Evolutionary conservation across 1,139 yeast species (phyloP).

Genomic region (Suhomyces kunorum): DNA sequence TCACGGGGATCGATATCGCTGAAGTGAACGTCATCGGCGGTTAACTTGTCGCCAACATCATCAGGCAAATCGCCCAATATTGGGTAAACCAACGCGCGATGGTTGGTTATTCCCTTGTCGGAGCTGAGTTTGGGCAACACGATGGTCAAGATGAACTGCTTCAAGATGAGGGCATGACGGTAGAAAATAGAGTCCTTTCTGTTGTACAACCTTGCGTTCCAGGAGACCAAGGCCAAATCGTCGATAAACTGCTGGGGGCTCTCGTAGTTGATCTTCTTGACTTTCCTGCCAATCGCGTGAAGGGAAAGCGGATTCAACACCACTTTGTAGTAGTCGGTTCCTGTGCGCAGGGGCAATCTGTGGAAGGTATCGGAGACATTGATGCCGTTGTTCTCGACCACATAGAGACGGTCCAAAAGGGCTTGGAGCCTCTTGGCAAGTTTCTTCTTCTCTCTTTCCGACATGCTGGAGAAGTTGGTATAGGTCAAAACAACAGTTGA

Average conservation of each 20-base stretch:
- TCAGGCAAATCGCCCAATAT: slow-evolving; percentile 74
- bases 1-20: slow-evolving; percentile 11
- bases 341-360: slow-evolving; percentile 53
- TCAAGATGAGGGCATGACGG: slow-evolving; percentile 70
- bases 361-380: slow-evolving; percentile 52
- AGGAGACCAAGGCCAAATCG: slow-evolving; percentile 79
- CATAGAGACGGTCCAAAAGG: slow-evolving; percentile 45
- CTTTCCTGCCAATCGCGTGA: slow-evolving; percentile 41
- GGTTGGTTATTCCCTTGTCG: slow-evolving; percentile 44
- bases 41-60: slow-evolving; percentile 33
- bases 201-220: slow-evolving; percentile 88
- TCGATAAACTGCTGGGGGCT: slow-evolving; percentile 67
- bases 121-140: slow-evolving; percentile 55
- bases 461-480: slow-evolving; percentile 19
- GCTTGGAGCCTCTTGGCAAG: slow-evolving; percentile 41
- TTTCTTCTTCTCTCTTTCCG: slow-evolving; percentile 44
- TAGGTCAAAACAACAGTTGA: slow-evolving; percentile 7
- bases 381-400: slow-evolving; percentile 45
- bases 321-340: slow-evolving; percentile 48
- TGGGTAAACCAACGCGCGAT: slow-evolving; percentile 57
- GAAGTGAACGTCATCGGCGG: slow-evolving; percentile 16
- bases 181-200: slow-evolving; percentile 67
- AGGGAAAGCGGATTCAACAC: slow-evolving; percentile 46
- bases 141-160: slow-evolving; percentile 54
- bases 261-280: slow-evolving; percentile 55